Evolutionary conservation across 2,329 filamentous ascomycete genomes (phyloP).

Genomic region (Pestalotiopsis sp.): DNA sequence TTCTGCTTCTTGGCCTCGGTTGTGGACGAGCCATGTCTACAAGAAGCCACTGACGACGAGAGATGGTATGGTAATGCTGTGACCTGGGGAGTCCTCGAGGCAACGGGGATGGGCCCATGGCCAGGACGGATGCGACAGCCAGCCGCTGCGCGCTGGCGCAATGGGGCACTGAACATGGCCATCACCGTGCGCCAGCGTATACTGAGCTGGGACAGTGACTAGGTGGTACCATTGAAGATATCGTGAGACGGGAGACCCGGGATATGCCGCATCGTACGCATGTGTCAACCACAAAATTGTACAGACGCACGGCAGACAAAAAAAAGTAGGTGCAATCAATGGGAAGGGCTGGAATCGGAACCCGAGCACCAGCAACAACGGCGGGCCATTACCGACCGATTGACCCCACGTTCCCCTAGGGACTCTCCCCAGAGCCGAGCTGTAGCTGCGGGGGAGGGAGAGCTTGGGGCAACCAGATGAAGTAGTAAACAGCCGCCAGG

Average conservation of each 20-base stretch:
- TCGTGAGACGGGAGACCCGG: background rate
- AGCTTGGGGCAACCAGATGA: background rate
- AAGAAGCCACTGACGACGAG: constrained; percentile 1
- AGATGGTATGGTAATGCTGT: background rate
- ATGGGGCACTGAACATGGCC: constrained; percentile 26
- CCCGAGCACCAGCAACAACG: background rate
- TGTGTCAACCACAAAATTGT: background rate
- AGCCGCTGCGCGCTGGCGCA: constrained; percentile 25
- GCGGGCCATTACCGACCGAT: background rate
- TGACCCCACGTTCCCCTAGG: constrained; percentile 5
- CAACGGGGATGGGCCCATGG: background rate
- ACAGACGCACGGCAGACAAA: background rate
- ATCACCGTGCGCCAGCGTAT: constrained; percentile 31
- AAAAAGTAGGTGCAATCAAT: background rate
- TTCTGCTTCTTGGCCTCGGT: constrained; percentile 23
- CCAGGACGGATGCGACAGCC: constrained; percentile 10
- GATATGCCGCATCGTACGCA: background rate
- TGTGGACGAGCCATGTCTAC: constrained; percentile 31
- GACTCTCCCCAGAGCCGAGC: constrained; percentile 6
- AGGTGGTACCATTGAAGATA: constrained; percentile 1
- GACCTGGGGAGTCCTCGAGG: background rate
- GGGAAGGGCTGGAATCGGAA: background rate
- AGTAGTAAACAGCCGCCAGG: too few relatives aligned
- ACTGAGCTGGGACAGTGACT: constrained; percentile 23
- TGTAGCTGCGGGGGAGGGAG: background rate